Conservation (phyloP, 139 green algal genomes). For the Chlamydomonas urium region DNA sequence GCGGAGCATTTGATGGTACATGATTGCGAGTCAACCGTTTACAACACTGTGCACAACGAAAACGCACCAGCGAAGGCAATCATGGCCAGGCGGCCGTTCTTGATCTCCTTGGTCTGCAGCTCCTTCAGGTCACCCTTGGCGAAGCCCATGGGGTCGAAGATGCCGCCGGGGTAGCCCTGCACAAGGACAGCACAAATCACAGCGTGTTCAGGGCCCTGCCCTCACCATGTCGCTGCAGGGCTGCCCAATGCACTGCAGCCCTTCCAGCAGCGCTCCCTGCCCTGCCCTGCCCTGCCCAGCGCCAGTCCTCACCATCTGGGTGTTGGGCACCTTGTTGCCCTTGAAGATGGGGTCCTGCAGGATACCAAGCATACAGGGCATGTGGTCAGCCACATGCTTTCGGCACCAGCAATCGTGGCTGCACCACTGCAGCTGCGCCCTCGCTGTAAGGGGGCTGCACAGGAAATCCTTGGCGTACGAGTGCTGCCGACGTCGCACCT, state of each 20-base stretch:
- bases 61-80: slow-evolving; percentile 26
- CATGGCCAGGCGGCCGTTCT: slow-evolving; percentile 74
- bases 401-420: too few species aligned
- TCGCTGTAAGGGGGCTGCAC: too few species aligned
- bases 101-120: slow-evolving; percentile 83
- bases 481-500: too few species aligned
- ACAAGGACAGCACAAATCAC: background rate
- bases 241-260: background rate
- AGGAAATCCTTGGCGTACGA: too few species aligned
- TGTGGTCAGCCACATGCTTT: too few species aligned
- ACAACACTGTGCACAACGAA: slow-evolving; percentile 22
- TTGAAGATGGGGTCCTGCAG: slow-evolving; percentile 64
- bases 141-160: slow-evolving; percentile 81
- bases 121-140: slow-evolving; percentile 53
- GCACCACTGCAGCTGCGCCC: too few species aligned
- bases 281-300: too few species aligned
- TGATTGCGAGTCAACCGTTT: too few species aligned
- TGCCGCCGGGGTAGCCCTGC: slow-evolving; percentile 57
- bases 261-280: background rate
- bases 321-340: slow-evolving; percentile 68
- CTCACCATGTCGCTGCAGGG: too few species aligned
- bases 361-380: too few species aligned
- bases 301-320: slow-evolving; percentile 41
- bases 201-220: background rate
- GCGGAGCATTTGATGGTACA: too few species aligned